Base-by-base conservation (phyloP, 202 grass and related monocot genomes). In the Elaeis oleifera region DNA sequence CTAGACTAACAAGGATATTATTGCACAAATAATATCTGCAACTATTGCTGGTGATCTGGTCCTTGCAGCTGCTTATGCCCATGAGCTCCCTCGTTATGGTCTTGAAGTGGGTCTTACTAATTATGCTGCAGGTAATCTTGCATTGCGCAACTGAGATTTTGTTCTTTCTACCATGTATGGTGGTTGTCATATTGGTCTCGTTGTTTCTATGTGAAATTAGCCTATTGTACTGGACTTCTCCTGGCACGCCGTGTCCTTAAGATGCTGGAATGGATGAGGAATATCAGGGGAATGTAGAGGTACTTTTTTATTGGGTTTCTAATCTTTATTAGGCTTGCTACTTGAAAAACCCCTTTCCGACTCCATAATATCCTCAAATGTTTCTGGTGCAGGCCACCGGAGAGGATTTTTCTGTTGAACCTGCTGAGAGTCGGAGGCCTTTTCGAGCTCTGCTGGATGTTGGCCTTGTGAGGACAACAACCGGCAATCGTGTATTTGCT, bases 391-490 rank as follows among this genome's bases (percentile, higher is more conserved):
- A 64, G 64, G 64, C 64, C 17, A 54, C 51, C 32, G 64, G 64
- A 32, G 50, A 54, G 21, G 64, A 54, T 17, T 67, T 53, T 14
- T 67, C 64, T 54, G 50, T 67, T 3, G 50, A 67, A 67, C 64
- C 64, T 19, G 51, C 24, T 53, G 64, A 67, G 50, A 67, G 64
- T 51, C 54, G 64, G 51, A 67, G 64, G 64, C 64, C 64, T 16
- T 67, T 67, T 51, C 64, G 51, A 19, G 64, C 64, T 54, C 26
- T 67, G 9, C 51, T 55, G 53, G 64, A 67, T 67, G 64, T 67
- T 54, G 64, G 64, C 16, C 64, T 67, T 55, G 64, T 67, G 25
- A 67, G 64, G 50, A 67, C 64, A 28, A 67, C 64, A 19, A 67
- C 64, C 7, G 64, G 64, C 50, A 67, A 67, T n/a, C 25, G 64